phyloP scores from a whole-genome alignment of 371 early-diverging fungal species.

The Chytridiales sp. region DNA sequence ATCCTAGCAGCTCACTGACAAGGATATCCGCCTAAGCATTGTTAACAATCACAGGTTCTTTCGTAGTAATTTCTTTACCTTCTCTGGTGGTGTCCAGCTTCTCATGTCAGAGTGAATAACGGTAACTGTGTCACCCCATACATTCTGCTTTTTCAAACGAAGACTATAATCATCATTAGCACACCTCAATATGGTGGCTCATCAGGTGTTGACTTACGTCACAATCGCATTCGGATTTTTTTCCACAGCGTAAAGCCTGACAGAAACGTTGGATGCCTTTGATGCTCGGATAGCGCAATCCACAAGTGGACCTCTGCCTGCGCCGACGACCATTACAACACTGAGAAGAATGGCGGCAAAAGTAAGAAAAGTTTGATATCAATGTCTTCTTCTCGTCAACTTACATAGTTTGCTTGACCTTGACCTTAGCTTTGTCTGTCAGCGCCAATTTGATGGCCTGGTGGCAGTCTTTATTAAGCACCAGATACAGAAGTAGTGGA shows the following conservation, averaged over 20 bases:
- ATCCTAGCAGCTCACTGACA: slow-evolving; percentile 88
- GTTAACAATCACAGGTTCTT: not conserved
- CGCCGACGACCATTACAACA: slow-evolving; percentile 49
- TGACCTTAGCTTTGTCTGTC: slow-evolving; percentile 3
- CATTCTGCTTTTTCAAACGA: slow-evolving; percentile 65
- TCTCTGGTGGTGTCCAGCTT: slow-evolving; percentile 71
- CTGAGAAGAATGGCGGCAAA: not conserved
- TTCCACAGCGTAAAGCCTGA: slow-evolving; percentile 83
- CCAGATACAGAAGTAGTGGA: not conserved
- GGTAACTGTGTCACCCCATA: slow-evolving; percentile 81
- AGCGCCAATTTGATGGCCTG: slow-evolving; percentile 14
- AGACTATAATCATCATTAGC: slow-evolving; percentile 48
- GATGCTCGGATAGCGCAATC: slow-evolving; percentile 81
- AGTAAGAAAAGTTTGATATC: not conserved
- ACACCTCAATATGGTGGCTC: no score
- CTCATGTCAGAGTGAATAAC: slow-evolving; percentile 92
- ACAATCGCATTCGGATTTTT: slow-evolving; percentile 95
- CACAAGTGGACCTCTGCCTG: slow-evolving; percentile 53
- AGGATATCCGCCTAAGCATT: slow-evolving; percentile 75
- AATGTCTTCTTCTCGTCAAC: not conserved
- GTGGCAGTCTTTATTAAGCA: not conserved
- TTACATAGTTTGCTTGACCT: not conserved
- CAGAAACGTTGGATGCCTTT: slow-evolving; percentile 58
- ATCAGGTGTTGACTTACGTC: slow-evolving; percentile 65
- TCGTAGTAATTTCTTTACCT: slow-evolving; percentile 39